Conservation (phyloP, 352 stramenopile genomes). For the Phytophthora sp. region DNA sequence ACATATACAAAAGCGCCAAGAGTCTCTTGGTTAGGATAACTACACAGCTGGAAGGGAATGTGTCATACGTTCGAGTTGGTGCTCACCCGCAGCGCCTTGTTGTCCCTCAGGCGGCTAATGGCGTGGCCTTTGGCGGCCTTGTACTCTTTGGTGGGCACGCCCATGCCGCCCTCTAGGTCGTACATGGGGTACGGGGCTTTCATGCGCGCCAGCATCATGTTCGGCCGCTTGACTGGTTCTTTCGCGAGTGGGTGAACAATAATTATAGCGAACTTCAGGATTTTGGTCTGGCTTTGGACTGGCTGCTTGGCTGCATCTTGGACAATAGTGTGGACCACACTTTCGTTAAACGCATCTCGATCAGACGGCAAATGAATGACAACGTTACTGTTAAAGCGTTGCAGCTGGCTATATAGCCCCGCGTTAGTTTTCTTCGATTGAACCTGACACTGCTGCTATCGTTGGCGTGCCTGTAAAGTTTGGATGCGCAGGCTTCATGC, state of each 20-base stretch:
- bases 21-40: too few species aligned
- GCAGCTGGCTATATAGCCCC: too few species aligned
- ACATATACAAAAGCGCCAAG: too few species aligned
- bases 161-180: conserved; percentile 40
- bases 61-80: neutral
- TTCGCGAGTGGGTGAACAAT: conserved; percentile 26
- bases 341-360: conserved; percentile 8
- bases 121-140: conserved; percentile 31
- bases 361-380: too few species aligned
- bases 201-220: conserved; percentile 32
- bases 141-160: conserved; percentile 25
- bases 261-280: conserved; percentile 23
- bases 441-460: too few species aligned
- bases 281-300: conserved; percentile 21
- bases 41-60: neutral
- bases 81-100: conserved; percentile 37
- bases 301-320: conserved; percentile 14
- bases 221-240: conserved; percentile 11
- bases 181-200: conserved; percentile 41
- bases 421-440: too few species aligned
- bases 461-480: too few species aligned
- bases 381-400: too few species aligned
- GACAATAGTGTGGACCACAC: conserved; percentile 11
- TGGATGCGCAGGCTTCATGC: too few species aligned
- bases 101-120: conserved; percentile 32